Conservation (phyloP, 2,329 filamentous ascomycete species). For the Thermoascus crustaceus region DNA sequence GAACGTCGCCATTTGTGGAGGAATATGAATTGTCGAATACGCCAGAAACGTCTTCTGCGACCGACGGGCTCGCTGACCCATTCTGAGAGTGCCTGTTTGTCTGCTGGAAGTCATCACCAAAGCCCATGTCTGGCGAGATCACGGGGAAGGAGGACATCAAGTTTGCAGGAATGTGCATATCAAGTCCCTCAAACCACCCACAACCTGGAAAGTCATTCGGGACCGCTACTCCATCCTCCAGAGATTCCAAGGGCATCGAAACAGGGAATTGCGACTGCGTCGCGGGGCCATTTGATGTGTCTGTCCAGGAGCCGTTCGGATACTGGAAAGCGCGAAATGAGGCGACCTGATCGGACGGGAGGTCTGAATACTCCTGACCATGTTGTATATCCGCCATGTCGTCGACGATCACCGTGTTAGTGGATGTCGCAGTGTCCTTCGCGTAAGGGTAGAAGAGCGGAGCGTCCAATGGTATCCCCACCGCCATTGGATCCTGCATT, state of each 20-base stretch:
- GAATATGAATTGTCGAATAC: slow-evolving; percentile 28
- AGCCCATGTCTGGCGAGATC: slow-evolving; percentile 10
- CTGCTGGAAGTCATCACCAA: slow-evolving; percentile 12
- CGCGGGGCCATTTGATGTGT: slow-evolving; percentile 4
- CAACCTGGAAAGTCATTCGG: slow-evolving; percentile 25
- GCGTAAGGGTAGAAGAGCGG: slow-evolving; percentile 26
- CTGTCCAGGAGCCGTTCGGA: slow-evolving; percentile 6
- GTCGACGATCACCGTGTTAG: slow-evolving; percentile 29
- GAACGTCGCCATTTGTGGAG: slow-evolving; percentile 21
- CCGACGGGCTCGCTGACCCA: slow-evolving; percentile 27
- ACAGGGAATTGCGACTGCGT: slow-evolving; percentile 7
- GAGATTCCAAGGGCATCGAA: slow-evolving; percentile 8
- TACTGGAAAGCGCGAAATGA: slow-evolving; percentile 6
- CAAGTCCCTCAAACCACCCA: slow-evolving; percentile 26
- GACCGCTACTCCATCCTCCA: slow-evolving; percentile 10
- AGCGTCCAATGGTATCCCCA: slow-evolving; percentile 24
- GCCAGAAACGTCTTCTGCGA: slow-evolving; percentile 27
- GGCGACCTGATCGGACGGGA: slow-evolving; percentile 19
- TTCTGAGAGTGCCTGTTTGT: slow-evolving; percentile 15
- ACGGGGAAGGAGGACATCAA: slow-evolving; percentile 19
- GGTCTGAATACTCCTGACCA: slow-evolving; percentile 21
- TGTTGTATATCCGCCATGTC: slow-evolving; percentile 24
- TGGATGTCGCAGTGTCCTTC: slow-evolving; percentile 19
- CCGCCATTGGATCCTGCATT: slow-evolving; percentile 24
- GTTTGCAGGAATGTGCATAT: slow-evolving; percentile 24